Conservation (phyloP, 495 filamentous ascomycete species). For the Aspergillus homomorphus region DNA sequence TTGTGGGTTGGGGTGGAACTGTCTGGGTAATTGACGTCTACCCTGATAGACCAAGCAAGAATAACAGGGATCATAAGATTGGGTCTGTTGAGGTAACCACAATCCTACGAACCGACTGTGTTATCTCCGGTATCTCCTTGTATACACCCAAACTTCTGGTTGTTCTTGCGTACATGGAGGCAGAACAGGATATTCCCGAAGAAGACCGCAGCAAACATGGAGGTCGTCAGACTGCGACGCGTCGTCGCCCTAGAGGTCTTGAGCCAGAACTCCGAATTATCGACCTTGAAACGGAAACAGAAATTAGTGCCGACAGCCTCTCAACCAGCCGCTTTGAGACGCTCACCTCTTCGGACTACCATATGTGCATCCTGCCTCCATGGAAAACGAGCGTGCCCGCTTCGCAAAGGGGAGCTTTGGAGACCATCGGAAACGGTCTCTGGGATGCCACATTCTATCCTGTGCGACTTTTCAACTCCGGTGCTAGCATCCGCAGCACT, state of each 20-base stretch:
- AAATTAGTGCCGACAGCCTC: conserved; percentile 76
- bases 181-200: conserved; percentile 52
- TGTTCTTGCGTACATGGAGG: conserved; percentile 83
- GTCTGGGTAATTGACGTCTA: conserved; percentile 94
- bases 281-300: conserved; percentile 74
- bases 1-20: conserved; percentile 93
- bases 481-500: conserved; percentile 74
- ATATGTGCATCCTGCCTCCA: conserved; percentile 77
- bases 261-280: conserved; percentile 89
- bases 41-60: conserved; percentile 69
- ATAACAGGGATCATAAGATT: conserved; percentile 65
- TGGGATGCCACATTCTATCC: conserved; percentile 86
- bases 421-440: conserved; percentile 57
- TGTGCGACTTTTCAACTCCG: conserved; percentile 77
- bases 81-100: conserved; percentile 86
- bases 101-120: conserved; percentile 93
- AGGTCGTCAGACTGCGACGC: conserved; percentile 47
- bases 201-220: conserved; percentile 21
- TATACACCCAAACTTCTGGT: conserved; percentile 90
- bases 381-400: conserved; percentile 58
- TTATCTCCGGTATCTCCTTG: conserved; percentile 92
- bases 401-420: conserved; percentile 64
- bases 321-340: conserved; percentile 80
- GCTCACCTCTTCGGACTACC: conserved; percentile 88
- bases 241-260: conserved; percentile 67